Evolutionary conservation across 805 yeast genomes (phyloP).

Genomic region (Huiozyma sinensis): DNA sequence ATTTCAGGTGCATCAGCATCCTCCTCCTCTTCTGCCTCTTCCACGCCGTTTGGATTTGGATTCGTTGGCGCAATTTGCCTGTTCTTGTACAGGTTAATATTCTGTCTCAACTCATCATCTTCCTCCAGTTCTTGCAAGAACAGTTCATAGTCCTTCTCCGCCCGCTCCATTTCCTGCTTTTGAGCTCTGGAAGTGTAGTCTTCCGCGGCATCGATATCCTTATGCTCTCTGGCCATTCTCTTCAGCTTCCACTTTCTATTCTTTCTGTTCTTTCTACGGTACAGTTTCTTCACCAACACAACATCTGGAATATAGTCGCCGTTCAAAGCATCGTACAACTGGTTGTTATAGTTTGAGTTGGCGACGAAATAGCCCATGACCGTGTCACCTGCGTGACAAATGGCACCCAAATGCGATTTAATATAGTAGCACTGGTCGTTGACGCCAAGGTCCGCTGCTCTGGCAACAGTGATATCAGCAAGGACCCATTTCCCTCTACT

Average conservation of each 20-base stretch:
- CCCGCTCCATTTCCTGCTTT: slow-evolving; percentile 80
- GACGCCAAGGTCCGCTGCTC: slow-evolving; percentile 77
- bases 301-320: slow-evolving; percentile 70
- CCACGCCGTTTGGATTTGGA: slow-evolving; percentile 3
- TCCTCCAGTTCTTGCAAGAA: slow-evolving; percentile 97
- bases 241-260: slow-evolving; percentile 82
- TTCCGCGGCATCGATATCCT: slow-evolving; percentile 71
- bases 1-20: slow-evolving; percentile 84
- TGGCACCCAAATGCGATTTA: slow-evolving; percentile 86
- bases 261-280: slow-evolving; percentile 67
- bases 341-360: slow-evolving; percentile 83
- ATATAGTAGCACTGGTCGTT: slow-evolving; percentile 77
- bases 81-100: slow-evolving; percentile 80
- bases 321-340: slow-evolving; percentile 63
- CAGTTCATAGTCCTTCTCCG: slow-evolving; percentile 87
- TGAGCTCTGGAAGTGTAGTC: slow-evolving; percentile 55
- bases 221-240: slow-evolving; percentile 96
- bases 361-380: slow-evolving; percentile 82
- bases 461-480: slow-evolving; percentile 87
- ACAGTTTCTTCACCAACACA: slow-evolving; percentile 77
- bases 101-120: slow-evolving; percentile 86
- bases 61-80: slow-evolving; percentile 4
- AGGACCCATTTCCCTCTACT: slow-evolving; percentile 66
- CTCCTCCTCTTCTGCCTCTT: slow-evolving; percentile 36
- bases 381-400: slow-evolving; percentile 93